Base-by-base conservation (phyloP, 2,329 filamentous ascomycete genomes). In the Ophiostoma australiae region DNA sequence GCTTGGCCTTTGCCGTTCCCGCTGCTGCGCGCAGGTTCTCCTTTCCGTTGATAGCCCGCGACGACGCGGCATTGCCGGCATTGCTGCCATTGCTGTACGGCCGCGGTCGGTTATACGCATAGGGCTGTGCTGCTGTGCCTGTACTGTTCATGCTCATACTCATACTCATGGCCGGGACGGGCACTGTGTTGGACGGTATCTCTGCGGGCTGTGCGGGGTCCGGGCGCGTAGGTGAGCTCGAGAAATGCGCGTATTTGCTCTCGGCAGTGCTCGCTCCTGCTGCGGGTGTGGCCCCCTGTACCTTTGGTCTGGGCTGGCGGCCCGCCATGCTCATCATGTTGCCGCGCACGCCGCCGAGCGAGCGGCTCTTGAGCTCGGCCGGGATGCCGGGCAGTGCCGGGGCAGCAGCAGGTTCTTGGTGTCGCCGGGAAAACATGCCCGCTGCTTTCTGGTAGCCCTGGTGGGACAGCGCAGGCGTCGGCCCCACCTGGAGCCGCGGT, bases 191-290 rank as follows among this genome's bases (percentile, higher is more conserved):
- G 8, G 37, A n/a, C 15, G 7, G 67, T 33, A 27, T 4, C 33
- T 13, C 7, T 10, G 31, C 67, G 17, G 37, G 58, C n/a, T 48
- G 33, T 23, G 63, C 58, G 35, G 41, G 39, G 4, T 68, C 67
- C 0, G n/a, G 48, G 15, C 33, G 70, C 39, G 72, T 41, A 4
- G 87, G 86, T 23, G 86, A 87, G 78, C 86, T 89, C 0, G 86
- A 88, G 75, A 89, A 87, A 73, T 83, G 84, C 0, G 82, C 77
- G 74, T 91, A 90, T 69, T 4, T 74, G 74, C 2, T 33, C 13
- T 63, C n/a, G 23, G n/a, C 39, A 31, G 33, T 74, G 74, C 2
- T 33, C 13, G 33, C n/a, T 31, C n/a, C 39, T 35, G 33, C 1
- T 17, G 39, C 39, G 3, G 69, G 3, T 11, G 35, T 11, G 8